Evolutionary conservation across 75 land plant genomes (phyloP), one percentile per base, ranked within the genome.

Genomic region (Larix kaempferi): DNA sequence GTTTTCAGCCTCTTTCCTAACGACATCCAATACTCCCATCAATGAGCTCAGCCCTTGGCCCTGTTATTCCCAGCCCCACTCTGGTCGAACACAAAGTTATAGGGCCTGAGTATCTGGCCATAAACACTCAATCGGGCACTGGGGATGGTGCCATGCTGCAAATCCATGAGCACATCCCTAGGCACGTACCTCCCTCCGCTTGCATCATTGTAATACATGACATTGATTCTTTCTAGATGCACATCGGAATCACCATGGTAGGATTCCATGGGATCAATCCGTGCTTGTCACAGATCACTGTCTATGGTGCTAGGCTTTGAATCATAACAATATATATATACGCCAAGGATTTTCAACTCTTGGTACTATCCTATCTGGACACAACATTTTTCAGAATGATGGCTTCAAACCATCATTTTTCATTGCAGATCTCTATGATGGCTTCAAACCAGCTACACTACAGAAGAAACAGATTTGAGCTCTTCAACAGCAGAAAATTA

Each of bases 11-110:
- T 84, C 84, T 75, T 84, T 84, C 22, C 86, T 75, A 52, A 80
- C 89, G 3, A 88, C 89, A 56, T 88, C 89, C 41, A 88, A 80
- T 14, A 88, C 89, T 3, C n/a, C 85, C 76, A 41, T 88, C 89
- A 17, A 88, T 86, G 56, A 88, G 89, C 79, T 88, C 89, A 0
- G 0, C 89, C 85, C 75, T 81, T 81, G 25, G 83, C 85, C 85
- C 83, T 81, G 79, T 83, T 83, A 63, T 86, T 84, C 21, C 86
- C 84, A 59, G 87, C 88, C 7, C 88, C 88, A 23, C 80, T 77
- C 74, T 86, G 88, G 23, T 88, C 88, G 33, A 86, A 86, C n/a
- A 84, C 86, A 64, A 84, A 84, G 79, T 85, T 83, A 58, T 80
- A 73, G 26, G 86, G 86, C 26, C 86, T 75, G 72, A 87, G 86